These are phyloP conservation scores for Manihot esculenta DNA, from an alignment of 441 rosid species.

Conservation along the genomic window DNA sequence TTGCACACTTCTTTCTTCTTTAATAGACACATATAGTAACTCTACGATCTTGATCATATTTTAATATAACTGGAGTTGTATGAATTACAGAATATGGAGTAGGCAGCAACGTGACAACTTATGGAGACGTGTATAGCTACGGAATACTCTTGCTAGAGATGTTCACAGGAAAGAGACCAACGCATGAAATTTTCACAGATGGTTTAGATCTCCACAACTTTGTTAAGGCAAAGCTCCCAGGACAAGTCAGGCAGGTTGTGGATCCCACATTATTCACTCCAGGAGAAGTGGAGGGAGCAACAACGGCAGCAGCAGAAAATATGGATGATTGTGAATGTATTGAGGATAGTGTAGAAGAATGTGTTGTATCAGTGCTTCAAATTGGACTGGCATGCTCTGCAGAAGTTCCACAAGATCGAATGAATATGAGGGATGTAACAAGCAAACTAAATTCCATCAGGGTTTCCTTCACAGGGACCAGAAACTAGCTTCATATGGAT, in stretches of 20 bases:
- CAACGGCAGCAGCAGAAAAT: background rate
- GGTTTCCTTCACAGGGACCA: background rate
- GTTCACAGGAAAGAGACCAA: slow-evolving; percentile 15
- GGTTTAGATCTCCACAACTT: background rate
- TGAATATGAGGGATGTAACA: background rate
- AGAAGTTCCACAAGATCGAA: background rate
- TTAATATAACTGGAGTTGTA: too few species aligned
- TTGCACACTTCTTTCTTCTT: too few species aligned
- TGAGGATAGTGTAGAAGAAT: too few species aligned
- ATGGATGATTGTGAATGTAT: background rate
- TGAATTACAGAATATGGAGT: slow-evolving; percentile 12
- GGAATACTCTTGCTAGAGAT: slow-evolving; percentile 15
- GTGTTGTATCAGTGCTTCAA: background rate
- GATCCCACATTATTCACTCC: background rate
- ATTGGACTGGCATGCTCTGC: slow-evolving; percentile 7
- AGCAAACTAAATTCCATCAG: background rate
- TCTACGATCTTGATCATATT: too few species aligned
- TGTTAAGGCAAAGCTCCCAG: background rate
- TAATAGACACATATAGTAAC: too few species aligned
- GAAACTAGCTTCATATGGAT: too few species aligned
- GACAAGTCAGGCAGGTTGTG: background rate
- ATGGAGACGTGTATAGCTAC: slow-evolving; percentile 2
- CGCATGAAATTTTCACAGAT: background rate
- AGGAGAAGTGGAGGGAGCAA: background rate
- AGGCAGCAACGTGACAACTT: background rate